phyloP scores from a whole-genome alignment of 116 monocot species.

The Zostera marina region DNA sequence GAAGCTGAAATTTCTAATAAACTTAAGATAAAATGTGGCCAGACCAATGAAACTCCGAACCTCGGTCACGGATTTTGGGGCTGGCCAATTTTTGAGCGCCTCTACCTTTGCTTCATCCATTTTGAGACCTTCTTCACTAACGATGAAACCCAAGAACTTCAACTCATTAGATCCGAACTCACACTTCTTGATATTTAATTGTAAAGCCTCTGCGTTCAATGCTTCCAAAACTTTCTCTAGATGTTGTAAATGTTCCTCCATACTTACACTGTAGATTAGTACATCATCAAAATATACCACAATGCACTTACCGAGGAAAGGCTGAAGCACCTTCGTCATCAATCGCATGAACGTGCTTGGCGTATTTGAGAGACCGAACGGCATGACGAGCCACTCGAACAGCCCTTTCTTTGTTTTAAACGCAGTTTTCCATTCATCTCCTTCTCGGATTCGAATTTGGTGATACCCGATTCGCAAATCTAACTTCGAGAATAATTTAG shows the following conservation, averaged over 20 bases:
- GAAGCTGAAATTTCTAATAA: not conserved
- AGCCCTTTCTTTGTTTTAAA: not conserved
- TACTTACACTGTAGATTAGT: not conserved
- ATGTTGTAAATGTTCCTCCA: not conserved
- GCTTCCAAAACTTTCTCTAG: not conserved
- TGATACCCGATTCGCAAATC: too few species aligned
- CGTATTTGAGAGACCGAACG: not conserved
- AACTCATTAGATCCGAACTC: not conserved
- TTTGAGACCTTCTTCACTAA: not conserved
- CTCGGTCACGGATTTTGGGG: not conserved
- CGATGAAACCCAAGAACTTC: not conserved
- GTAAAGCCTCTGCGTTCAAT: not conserved
- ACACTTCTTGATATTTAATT: not conserved
- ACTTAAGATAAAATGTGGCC: slow-evolving; percentile 1
- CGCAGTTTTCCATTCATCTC: too few species aligned
- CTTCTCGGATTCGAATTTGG: too few species aligned
- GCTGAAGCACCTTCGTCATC: not conserved
- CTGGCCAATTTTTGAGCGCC: not conserved
- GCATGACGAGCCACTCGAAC: slow-evolving; percentile 4
- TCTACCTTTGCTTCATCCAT: slow-evolving; percentile 2
- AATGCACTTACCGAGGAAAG: slow-evolving; percentile 1
- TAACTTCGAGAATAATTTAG: too few species aligned
- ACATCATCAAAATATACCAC: too few species aligned
- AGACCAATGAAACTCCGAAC: slow-evolving; percentile 8
- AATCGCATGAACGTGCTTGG: not conserved